These are phyloP conservation scores for Pistacia atlantica DNA, from an alignment of 345 rosid genomes.

Conservation along the genomic window DNA sequence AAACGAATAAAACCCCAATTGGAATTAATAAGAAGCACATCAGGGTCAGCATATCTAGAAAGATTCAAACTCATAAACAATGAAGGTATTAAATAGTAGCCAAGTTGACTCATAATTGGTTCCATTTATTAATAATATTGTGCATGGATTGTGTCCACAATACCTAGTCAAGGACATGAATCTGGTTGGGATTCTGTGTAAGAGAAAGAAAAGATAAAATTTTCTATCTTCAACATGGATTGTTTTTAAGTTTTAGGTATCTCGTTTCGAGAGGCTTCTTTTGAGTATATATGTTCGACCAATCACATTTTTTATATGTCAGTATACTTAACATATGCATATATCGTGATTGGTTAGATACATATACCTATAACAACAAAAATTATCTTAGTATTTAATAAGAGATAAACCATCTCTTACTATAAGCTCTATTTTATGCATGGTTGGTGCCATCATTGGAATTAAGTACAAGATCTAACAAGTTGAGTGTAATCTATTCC, in stretches of 20 bases:
- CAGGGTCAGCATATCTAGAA: background rate
- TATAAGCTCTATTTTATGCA: too few relatives aligned
- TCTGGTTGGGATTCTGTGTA: background rate
- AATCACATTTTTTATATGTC: too few relatives aligned
- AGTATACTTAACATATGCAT: too few relatives aligned
- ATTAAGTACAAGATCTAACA: too few relatives aligned
- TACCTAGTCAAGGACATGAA: slow-evolving; percentile 23
- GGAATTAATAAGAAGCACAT: background rate
- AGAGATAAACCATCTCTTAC: too few relatives aligned
- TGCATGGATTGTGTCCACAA: slow-evolving; percentile 2
- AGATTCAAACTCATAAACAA: slow-evolving; percentile 2
- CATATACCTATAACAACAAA: too few relatives aligned
- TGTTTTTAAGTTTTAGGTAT: background rate
- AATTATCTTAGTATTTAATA: too few relatives aligned
- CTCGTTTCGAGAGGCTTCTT: background rate
- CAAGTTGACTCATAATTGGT: slow-evolving; percentile 20
- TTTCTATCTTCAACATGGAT: slow-evolving; percentile 16
- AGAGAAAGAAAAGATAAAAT: background rate
- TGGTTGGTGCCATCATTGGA: too few relatives aligned
- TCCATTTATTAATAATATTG: background rate
- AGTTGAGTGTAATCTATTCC: too few relatives aligned
- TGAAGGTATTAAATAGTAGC: slow-evolving; percentile 7
- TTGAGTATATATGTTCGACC: too few relatives aligned
- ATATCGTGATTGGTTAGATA: too few relatives aligned
- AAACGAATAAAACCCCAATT: background rate